Conservation (phyloP, 2,329 filamentous ascomycete species). For the Gnomoniopsis smithogilvyi region DNA sequence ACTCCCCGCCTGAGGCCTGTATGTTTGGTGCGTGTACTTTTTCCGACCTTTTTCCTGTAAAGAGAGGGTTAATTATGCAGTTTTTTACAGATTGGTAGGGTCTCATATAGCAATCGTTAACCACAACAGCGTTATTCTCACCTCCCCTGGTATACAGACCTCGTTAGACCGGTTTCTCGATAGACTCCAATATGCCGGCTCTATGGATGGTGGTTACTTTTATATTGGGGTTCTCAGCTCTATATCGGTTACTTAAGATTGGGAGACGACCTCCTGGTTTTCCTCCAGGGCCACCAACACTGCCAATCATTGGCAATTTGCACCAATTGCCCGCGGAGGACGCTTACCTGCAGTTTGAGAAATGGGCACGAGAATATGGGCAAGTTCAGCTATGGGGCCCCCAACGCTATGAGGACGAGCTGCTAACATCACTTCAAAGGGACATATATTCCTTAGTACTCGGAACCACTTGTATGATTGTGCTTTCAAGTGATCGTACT, state of each 20-base stretch:
- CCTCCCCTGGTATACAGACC: too few species aligned
- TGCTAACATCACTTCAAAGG: slow-evolving; percentile 42
- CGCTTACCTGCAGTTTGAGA: slow-evolving; percentile 42
- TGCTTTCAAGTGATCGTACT: slow-evolving; percentile 40
- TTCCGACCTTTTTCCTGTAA: too few species aligned
- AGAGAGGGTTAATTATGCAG: too few species aligned
- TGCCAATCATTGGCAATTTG: slow-evolving; percentile 49
- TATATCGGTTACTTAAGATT: neutral
- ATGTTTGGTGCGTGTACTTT: too few species aligned
- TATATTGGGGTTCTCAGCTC: neutral
- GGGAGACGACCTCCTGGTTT: slow-evolving; percentile 29
- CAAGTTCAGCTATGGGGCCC: slow-evolving; percentile 47
- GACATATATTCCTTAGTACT: slow-evolving; percentile 50
- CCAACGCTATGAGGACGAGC: slow-evolving; percentile 45
- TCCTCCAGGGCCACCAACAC: slow-evolving; percentile 47
- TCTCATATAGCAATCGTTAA: too few species aligned
- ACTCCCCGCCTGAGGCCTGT: too few species aligned
- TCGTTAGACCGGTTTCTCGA: too few species aligned
- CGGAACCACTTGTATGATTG: slow-evolving; percentile 43
- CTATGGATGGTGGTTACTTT: neutral
- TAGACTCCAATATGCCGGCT: neutral
- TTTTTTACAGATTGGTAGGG: too few species aligned
- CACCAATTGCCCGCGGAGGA: slow-evolving; percentile 43
- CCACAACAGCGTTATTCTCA: too few species aligned
- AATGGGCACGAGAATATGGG: slow-evolving; percentile 50